phyloP scores from a whole-genome alignment of 2,329 filamentous ascomycete species.

The Lachnellula subtilissima region DNA sequence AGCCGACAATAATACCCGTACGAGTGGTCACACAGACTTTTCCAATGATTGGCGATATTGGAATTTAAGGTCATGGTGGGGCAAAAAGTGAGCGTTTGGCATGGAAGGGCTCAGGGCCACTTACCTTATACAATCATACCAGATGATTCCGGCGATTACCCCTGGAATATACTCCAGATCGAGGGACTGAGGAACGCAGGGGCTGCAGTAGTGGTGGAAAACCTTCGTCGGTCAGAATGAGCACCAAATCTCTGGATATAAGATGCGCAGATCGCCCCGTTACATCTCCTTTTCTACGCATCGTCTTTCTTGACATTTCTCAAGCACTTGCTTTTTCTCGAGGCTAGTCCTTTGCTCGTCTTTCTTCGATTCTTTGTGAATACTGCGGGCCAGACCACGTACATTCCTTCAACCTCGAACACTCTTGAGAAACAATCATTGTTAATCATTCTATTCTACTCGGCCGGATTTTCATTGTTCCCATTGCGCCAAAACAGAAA shows the following conservation, averaged over 20 bases:
- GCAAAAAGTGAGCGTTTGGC: constrained; percentile 15
- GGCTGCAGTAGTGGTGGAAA: constrained; percentile 2
- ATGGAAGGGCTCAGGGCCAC: constrained; percentile 10
- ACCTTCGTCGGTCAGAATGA: constrained; percentile 7
- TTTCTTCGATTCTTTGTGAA: constrained; percentile 8
- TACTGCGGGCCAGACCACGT: constrained; percentile 11
- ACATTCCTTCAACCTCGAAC: constrained; percentile 15
- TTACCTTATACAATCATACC: constrained; percentile 3
- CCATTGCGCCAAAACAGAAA: background rate
- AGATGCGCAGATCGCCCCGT: constrained; percentile 9
- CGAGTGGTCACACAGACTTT: constrained; percentile 10
- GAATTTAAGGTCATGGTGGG: constrained; percentile 2
- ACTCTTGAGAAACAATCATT: constrained; percentile 4
- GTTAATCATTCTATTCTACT: background rate
- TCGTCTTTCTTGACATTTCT: constrained; percentile 16
- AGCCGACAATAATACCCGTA: background rate
- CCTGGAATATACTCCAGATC: constrained; percentile 12
- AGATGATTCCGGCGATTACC: background rate
- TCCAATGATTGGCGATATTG: constrained; percentile 2
- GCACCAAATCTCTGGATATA: constrained; percentile 10
- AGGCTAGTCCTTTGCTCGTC: constrained; percentile 20
- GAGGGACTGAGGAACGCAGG: constrained; percentile 11
- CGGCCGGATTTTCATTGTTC: background rate
- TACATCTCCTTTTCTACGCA: constrained; percentile 9
- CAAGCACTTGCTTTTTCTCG: constrained; percentile 10